These are phyloP conservation scores for Millerozyma miso DNA, from an alignment of 805 yeast species.

Conservation along the genomic window DNA sequence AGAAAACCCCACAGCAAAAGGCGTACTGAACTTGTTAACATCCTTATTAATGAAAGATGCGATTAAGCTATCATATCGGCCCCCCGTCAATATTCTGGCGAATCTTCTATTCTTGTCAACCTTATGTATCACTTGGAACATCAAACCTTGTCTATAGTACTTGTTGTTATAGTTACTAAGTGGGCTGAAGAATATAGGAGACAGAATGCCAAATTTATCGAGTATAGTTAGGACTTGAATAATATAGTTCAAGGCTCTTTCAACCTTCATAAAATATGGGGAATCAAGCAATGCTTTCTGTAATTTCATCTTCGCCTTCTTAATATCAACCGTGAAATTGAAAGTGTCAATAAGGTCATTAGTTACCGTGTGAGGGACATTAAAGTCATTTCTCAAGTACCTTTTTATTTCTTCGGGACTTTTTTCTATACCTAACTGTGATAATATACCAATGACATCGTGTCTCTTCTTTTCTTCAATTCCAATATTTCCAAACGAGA, in stretches of 20 bases:
- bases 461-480: conserved; percentile 58
- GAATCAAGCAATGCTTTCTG: conserved; percentile 72
- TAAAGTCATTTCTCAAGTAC: conserved; percentile 48
- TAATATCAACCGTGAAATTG: conserved; percentile 70
- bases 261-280: conserved; percentile 57
- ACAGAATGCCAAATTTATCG: conserved; percentile 54
- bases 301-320: conserved; percentile 57
- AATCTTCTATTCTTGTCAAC: conserved; percentile 47
- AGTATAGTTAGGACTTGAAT: conserved; percentile 51
- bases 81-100: conserved; percentile 77
- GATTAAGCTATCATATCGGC: conserved; percentile 79
- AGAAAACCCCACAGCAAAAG: conserved; percentile 79
- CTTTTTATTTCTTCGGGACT: conserved; percentile 54
- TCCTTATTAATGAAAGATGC: conserved; percentile 55
- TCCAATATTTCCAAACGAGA: conserved; percentile 79
- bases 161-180: conserved; percentile 77
- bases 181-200: conserved; percentile 66
- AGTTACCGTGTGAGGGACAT: conserved; percentile 74
- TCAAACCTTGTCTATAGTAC: conserved; percentile 74
- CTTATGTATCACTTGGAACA: conserved; percentile 83
- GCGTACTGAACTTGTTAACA: conserved; percentile 19
- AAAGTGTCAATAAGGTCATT: conserved; percentile 73
- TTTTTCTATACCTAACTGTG: conserved; percentile 70
- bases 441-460: conserved; percentile 65
- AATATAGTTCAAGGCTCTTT: conserved; percentile 60